A percentile compares a stretch with the other conserved stretches of the same genome.
These are phyloP conservation scores for Fomitopsis pinicola DNA, from an alignment of 1,284 basidiomycete genomes.

Conservation along the genomic window DNA sequence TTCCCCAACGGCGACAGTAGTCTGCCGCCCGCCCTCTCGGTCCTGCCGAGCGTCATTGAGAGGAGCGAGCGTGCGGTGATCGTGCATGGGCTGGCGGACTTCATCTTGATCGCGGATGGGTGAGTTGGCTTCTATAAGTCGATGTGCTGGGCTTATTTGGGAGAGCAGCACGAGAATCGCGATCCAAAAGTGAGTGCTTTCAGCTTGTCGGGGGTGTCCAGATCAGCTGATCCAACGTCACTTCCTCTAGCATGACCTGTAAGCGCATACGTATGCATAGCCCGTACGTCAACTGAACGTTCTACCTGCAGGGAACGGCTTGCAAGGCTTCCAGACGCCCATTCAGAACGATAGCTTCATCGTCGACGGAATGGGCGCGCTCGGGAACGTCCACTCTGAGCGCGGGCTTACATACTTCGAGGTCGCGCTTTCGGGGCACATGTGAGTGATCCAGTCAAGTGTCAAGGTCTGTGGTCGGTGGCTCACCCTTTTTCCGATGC, in stretches of 20 bases:
- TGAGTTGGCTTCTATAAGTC: conserved; percentile 25
- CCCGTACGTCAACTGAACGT: not conserved
- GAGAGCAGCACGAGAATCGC: conserved; percentile 48
- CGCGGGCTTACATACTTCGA: conserved; percentile 62
- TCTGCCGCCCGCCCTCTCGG: conserved; percentile 55
- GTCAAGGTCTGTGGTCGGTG: not conserved
- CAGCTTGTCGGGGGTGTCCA: not conserved
- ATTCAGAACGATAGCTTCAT: conserved; percentile 58
- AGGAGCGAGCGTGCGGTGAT: conserved; percentile 68
- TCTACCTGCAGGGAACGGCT: conserved; percentile 44
- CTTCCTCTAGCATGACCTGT: conserved; percentile 11
- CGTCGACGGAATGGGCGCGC: conserved; percentile 57
- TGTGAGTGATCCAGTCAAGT: conserved; percentile 38
- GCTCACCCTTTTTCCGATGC: not conserved
- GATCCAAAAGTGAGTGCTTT: conserved; percentile 57
- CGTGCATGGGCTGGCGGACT: conserved; percentile 70
- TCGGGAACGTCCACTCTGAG: conserved; percentile 60
- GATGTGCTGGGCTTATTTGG: not conserved
- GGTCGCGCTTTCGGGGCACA: conserved; percentile 51
- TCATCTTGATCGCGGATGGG: conserved; percentile 69
- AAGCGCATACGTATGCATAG: not conserved
- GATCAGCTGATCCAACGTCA: too few species aligned
- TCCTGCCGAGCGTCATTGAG: conserved; percentile 72
- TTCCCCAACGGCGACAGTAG: conserved; percentile 61
- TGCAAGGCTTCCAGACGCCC: conserved; percentile 66